Percentiles rank a stretch among this genome's conserved stretches.
These are phyloP conservation scores for Eucalyptus virginea DNA, from an alignment of 345 rosid genomes.

Conservation along the genomic window DNA sequence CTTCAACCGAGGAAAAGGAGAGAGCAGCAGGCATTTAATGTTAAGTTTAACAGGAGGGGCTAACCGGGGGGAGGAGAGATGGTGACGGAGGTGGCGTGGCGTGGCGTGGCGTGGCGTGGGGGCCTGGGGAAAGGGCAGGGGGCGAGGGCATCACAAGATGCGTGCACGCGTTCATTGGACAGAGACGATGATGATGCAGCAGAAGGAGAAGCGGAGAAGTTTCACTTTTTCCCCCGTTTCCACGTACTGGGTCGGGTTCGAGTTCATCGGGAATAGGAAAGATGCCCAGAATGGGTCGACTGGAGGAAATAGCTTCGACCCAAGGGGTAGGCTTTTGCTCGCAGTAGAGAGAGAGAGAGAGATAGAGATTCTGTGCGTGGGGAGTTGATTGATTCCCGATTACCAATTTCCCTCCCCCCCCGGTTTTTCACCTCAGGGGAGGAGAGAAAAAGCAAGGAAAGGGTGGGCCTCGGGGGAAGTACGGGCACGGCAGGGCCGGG, in stretches of 20 bases:
- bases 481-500: background rate
- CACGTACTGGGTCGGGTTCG: background rate
- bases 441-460: background rate
- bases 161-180: background rate
- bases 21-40: background rate
- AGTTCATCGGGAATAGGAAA: background rate
- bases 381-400: background rate
- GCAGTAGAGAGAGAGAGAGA: background rate
- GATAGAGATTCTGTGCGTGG: background rate
- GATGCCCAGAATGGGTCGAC: background rate
- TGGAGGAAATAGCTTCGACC: background rate
- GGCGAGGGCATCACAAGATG: background rate
- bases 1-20: background rate
- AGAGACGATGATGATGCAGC: background rate
- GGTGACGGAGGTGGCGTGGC: background rate
- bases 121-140: background rate
- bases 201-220: background rate
- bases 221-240: background rate
- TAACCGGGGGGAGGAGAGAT: background rate
- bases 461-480: background rate
- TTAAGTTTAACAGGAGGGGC: background rate
- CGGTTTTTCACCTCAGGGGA: background rate
- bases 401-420: background rate
- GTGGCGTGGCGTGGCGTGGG: no score
- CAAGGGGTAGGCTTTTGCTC: background rate